Evolutionary conservation across 139 green algal species (phyloP).

Genomic region (Chlamydomonas eustigma): DNA sequence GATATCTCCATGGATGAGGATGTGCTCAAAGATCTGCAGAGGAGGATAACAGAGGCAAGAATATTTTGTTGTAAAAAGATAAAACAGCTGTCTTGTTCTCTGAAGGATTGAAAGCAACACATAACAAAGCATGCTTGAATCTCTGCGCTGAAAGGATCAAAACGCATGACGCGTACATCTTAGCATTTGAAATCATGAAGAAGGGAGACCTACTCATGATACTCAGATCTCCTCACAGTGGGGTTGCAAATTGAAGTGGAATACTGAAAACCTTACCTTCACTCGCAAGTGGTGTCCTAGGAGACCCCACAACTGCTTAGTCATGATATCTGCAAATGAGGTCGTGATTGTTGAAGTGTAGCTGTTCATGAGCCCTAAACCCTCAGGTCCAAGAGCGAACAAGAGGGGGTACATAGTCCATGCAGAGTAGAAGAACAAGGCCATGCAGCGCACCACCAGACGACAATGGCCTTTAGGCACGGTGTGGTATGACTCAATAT

Average conservation of each 20-base stretch:
- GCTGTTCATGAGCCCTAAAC: conserved; percentile 32
- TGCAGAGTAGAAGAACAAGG: conserved; percentile 41
- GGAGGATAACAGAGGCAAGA: background rate
- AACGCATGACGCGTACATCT: no score
- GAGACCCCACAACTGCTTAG: conserved; percentile 58
- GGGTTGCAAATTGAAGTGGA: no score
- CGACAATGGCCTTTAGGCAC: conserved; percentile 55
- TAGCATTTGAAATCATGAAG: no score
- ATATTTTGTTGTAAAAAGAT: background rate
- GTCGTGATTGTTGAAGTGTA: conserved; percentile 30
- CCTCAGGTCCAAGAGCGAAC: conserved; percentile 52
- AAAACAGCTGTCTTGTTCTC: no score
- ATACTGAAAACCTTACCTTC: conserved; percentile 29
- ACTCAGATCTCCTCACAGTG: no score
- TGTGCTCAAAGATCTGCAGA: conserved; percentile 48
- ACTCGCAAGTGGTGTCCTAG: conserved; percentile 43
- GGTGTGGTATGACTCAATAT: conserved; percentile 52
- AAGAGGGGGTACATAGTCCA: conserved; percentile 55
- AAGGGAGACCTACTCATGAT: no score
- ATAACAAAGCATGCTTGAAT: no score
- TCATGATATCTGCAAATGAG: conserved; percentile 45
- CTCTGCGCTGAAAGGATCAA: no score
- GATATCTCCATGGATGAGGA: conserved; percentile 53
- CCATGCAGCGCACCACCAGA: conserved; percentile 37
- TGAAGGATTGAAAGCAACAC: no score